Evolutionary conservation across 2,329 filamentous ascomycete genomes (phyloP).

Genomic region (Pseudogymnoascus sp.): DNA sequence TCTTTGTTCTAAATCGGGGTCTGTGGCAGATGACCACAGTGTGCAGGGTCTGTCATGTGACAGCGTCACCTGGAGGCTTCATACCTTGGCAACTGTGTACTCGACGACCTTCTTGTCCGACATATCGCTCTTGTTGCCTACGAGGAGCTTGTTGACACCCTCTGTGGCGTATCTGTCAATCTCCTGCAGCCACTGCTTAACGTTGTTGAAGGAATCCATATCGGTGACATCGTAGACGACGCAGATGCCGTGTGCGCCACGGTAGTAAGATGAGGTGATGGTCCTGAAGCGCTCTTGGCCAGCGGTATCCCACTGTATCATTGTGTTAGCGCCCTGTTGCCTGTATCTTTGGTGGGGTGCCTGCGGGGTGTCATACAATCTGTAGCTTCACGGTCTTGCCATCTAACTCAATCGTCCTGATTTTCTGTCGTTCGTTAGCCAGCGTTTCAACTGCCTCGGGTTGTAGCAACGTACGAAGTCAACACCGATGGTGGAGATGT

Average conservation of each 20-base stretch:
- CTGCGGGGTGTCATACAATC: constrained; percentile 61
- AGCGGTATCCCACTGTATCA: constrained; percentile 86
- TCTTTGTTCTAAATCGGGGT: background rate
- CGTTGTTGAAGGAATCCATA: constrained; percentile 99
- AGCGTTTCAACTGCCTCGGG: background rate
- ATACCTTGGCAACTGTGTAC: constrained; percentile 97
- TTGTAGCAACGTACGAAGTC: constrained; percentile 68
- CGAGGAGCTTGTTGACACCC: constrained; percentile 97
- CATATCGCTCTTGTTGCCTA: constrained; percentile 99
- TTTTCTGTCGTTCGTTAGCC: constrained; percentile 61
- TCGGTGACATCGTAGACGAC: constrained; percentile 99
- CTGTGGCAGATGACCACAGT: constrained; percentile 6
- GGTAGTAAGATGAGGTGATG: constrained; percentile 99
- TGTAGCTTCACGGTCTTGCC: constrained; percentile 99
- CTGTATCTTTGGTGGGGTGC: background rate
- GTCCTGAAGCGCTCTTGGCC: constrained; percentile 99
- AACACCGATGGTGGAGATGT: constrained; percentile 99
- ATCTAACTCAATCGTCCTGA: constrained; percentile 98
- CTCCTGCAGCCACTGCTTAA: constrained; percentile 99
- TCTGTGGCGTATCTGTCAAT: constrained; percentile 99
- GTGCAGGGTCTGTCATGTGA: constrained; percentile 13
- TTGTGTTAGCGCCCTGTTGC: background rate
- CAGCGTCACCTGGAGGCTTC: constrained; percentile 27
- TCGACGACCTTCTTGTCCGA: constrained; percentile 99
- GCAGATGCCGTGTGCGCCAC: constrained; percentile 97